Percentiles rank a stretch among this genome's conserved stretches.
These are phyloP conservation scores for Moesziomyces globuligerus DNA, from an alignment of 1,284 basidiomycete species.

Conservation along the genomic window DNA sequence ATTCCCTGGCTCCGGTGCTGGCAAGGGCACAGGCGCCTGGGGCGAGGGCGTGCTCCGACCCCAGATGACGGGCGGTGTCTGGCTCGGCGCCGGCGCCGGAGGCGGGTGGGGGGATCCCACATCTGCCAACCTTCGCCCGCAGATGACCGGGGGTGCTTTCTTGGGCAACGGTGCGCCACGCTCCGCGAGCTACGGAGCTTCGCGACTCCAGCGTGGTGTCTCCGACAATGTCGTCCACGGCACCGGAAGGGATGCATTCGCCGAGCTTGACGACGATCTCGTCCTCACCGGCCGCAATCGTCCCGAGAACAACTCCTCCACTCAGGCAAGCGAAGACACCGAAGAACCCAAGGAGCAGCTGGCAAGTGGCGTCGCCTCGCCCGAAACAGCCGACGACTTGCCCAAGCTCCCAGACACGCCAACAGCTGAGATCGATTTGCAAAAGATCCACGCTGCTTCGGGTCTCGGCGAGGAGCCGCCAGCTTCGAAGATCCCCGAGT, in stretches of 20 bases:
- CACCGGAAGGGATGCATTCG: constrained; percentile 51
- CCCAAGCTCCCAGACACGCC: constrained; percentile 45
- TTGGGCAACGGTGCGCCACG: constrained; percentile 36
- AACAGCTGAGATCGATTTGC: constrained; percentile 36
- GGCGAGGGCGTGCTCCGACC: constrained; percentile 57
- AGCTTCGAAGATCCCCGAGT: constrained; percentile 29
- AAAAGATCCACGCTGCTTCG: constrained; percentile 26
- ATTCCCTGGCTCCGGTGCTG: constrained; percentile 48
- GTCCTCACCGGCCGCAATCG: constrained; percentile 39
- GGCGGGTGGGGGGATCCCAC: constrained; percentile 48
- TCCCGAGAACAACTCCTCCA: constrained; percentile 13
- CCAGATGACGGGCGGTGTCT: constrained; percentile 60
- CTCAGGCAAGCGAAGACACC: constrained; percentile 1
- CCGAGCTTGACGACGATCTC: constrained; percentile 55
- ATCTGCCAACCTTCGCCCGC: constrained; percentile 44
- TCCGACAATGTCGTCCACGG: constrained; percentile 45
- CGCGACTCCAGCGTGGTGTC: constrained; percentile 29
- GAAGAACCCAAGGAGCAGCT: constrained; percentile 7
- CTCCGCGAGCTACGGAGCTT: constrained; percentile 21
- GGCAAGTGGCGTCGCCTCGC: constrained; percentile 5
- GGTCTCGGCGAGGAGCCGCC: constrained; percentile 13
- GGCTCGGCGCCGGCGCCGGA: constrained; percentile 50
- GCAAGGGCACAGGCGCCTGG: constrained; percentile 52
- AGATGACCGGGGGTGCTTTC: constrained; percentile 55
- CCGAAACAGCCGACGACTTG: constrained; percentile 9